Evolutionary conservation across 306 rosid species (phyloP), one percentile per base, ranked within the genome.

Genomic region (Cicer cuneatum): DNA sequence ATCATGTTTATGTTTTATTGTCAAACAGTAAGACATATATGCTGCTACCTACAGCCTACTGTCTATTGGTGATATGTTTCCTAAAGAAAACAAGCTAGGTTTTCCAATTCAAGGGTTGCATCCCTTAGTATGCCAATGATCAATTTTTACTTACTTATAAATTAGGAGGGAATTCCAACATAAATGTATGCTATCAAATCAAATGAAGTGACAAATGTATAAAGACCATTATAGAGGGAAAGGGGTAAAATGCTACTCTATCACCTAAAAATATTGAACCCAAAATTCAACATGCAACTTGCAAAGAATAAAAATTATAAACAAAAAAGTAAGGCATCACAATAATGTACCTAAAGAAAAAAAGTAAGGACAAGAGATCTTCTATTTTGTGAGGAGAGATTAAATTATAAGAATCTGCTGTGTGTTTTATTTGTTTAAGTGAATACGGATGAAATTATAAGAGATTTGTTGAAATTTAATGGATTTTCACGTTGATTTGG

Each of bases 251-350:
- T 29, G 35, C 35, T 56, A 59, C 52, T 47, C 52, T 10, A 52
- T 15, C 11, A 52, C 58, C 35, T n/a, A 57, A 64, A 29, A 0
- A 0, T 29, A 29, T 84, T 82, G 83, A 83, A 69, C 45, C 71
- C 66, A 19, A 65, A 45, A 12, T n/a, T 72, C 88, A 81, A 83
- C 59, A 29, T 29, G 5, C 35, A 29, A 29, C 5, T 85, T 85
- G 80, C 74, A 38, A 66, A 40, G 38, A 40, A 75, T 78, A 69
- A 60, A 33, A 53, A 41, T 29, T 15, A 80, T 29, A 37, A 9
- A 38, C 12, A 35, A 79, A 71, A 40, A 69, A 66, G 78, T 51
- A 76, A 43, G 67, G 76, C 46, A 71, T 78, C 6, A 52, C 24
- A 60, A 76, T 29, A 62, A 69, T 18, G 77, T 35, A 64, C 58